phyloP scores from a whole-genome alignment of 805 yeast species.

The Wickerhamiella azyma region DNA sequence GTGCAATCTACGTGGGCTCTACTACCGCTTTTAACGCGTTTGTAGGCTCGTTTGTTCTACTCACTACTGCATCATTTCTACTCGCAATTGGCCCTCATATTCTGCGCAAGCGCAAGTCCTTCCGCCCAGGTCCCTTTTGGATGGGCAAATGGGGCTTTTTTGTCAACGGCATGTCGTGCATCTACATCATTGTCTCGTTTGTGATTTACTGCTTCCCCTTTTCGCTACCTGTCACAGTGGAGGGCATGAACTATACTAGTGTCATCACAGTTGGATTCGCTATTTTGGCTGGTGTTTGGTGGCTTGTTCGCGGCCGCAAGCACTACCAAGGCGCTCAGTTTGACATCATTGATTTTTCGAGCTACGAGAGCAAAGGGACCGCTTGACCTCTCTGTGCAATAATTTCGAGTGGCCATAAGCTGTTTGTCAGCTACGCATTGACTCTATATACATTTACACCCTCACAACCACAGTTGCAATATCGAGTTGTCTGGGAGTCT shows the following conservation, averaged over 20 bases:
- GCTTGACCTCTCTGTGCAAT: no score
- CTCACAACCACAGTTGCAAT: no score
- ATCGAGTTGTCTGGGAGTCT: no score
- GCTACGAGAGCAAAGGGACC: neutral
- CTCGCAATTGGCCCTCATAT: neutral
- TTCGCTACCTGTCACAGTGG: slow-evolving; percentile 29
- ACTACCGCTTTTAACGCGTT: slow-evolving; percentile 43
- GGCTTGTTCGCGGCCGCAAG: neutral
- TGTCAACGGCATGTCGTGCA: slow-evolving; percentile 34
- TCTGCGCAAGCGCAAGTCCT: slow-evolving; percentile 15
- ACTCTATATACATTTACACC: no score
- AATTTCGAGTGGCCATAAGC: no score
- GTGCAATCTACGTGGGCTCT: slow-evolving; percentile 51
- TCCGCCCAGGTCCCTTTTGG: slow-evolving; percentile 53
- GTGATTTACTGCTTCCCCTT: slow-evolving; percentile 26
- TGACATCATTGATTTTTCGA: neutral
- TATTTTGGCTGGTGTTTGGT: slow-evolving; percentile 30
- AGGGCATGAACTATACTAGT: slow-evolving; percentile 60
- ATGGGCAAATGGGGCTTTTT: slow-evolving; percentile 39
- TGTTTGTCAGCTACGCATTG: no score
- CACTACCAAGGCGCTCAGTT: neutral
- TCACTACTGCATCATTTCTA: slow-evolving; percentile 12
- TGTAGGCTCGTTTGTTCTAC: slow-evolving; percentile 40
- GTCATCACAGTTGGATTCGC: slow-evolving; percentile 45
- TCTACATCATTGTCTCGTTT: slow-evolving; percentile 34